phyloP scores from a whole-genome alignment of 2,329 filamentous ascomycete genomes.

The Phaeosphaeriaceae sp. region DNA sequence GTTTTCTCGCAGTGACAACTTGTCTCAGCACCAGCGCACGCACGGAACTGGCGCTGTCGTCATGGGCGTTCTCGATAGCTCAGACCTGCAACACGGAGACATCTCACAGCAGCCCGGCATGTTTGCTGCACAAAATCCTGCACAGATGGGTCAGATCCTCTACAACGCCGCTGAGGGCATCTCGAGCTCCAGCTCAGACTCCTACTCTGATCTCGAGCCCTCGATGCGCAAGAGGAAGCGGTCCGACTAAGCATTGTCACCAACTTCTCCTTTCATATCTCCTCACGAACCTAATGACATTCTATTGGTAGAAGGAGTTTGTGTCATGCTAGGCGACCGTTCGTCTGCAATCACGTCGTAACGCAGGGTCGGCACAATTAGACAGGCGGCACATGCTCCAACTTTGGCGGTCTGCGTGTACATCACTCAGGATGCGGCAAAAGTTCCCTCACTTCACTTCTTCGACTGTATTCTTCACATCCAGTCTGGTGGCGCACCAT shows the following conservation, averaged over 20 bases:
- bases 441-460: conserved; percentile 34
- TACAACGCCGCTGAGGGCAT: conserved; percentile 48
- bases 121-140: conserved; percentile 47
- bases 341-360: conserved; percentile 41
- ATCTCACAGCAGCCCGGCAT: conserved; percentile 39
- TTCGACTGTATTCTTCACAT: conserved; percentile 34
- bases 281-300: conserved; percentile 46
- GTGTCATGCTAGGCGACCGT: conserved; percentile 32
- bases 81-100: conserved; percentile 62
- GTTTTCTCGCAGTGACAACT: conserved; percentile 97
- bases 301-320: conserved; percentile 36
- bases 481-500: conserved; percentile 21
- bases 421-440: conserved; percentile 28
- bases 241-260: conserved; percentile 54
- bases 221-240: conserved; percentile 75
- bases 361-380: conserved; percentile 42
- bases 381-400: conserved; percentile 37
- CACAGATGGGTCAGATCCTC: conserved; percentile 47
- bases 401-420: conserved; percentile 25
- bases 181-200: conserved; percentile 45
- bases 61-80: conserved; percentile 84
- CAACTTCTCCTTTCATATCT: conserved; percentile 33
- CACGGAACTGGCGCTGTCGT: conserved; percentile 89
- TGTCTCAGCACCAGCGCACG: conserved; percentile 93
- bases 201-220: conserved; percentile 48